Base-by-base conservation (phyloP, 306 rosid species). In the Rosa chinensis region DNA sequence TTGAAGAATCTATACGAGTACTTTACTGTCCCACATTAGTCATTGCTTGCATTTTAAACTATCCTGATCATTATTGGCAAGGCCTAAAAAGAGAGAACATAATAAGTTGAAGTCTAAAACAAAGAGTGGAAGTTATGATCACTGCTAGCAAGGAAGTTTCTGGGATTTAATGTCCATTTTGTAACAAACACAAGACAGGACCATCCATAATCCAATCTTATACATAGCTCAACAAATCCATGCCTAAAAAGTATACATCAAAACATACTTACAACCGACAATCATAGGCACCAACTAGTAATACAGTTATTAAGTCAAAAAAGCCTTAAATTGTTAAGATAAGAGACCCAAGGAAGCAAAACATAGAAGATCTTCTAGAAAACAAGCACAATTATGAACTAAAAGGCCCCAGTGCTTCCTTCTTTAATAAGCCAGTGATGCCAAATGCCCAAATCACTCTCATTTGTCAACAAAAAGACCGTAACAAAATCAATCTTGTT, bases 1-100 rank as follows among this genome's bases (percentile, higher is more conserved):
- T 39, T 42, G 75, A 66, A 75, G 83, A 79, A 68, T 70, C 75
- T 62, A 71, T 42, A 39, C 0, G 44, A 69, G 77, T 62, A 49
- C 47, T 49, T 5, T 13, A 10, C 70, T 62, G 50, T 13, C 83
- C 74, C 72, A 74, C 50, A 40, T 17, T 25, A 10, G n/a, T 50
- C 14, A 6, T 75, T 35, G 73, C 80, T 79, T 74, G 62, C 63
- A 40, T 18, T 74, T 69, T 9, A 79, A 79, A 47, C 74, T 1
- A 74, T 20, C 35, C 17, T 4, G 9, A 8, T 40, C 44, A 56
- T 56, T 42, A 74, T 58, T 58, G 70, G 14, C 67, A 39, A 11
- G 6, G 67, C 67, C 67, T 2, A 11, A 55, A 73, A 37, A 18
- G 67, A 47, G 25, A 8, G 17, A 58, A 42, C 55, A 74, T 40